These are phyloP conservation scores for Alnus rubra DNA, from an alignment of 306 rosid species.

Conservation along the genomic window DNA sequence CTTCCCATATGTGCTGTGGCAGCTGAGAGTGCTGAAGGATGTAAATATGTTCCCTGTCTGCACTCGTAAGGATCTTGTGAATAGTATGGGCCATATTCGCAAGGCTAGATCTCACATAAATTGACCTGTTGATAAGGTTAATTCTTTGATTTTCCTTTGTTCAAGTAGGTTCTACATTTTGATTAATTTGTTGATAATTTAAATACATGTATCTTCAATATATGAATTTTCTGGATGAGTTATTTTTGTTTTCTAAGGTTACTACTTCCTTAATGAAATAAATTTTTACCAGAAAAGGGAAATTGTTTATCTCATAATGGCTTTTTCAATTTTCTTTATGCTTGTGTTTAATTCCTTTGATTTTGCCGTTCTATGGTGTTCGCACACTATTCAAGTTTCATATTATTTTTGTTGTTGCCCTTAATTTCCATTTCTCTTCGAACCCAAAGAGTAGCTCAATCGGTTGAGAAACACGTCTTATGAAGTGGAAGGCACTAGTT, in stretches of 20 bases:
- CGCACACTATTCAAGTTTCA: background rate
- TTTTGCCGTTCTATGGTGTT: background rate
- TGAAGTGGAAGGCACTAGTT: too few species aligned
- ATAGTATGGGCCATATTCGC: conserved; percentile 89
- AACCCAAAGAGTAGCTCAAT: too few species aligned
- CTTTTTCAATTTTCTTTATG: background rate
- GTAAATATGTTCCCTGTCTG: conserved; percentile 81
- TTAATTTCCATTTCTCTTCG: background rate
- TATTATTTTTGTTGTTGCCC: background rate
- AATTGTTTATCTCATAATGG: background rate
- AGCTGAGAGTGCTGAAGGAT: conserved; percentile 60
- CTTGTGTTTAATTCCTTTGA: background rate
- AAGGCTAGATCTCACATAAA: conserved; percentile 77
- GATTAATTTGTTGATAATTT: conserved; percentile 2
- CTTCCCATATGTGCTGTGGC: conserved; percentile 88
- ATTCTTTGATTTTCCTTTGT: background rate
- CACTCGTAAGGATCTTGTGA: conserved; percentile 91
- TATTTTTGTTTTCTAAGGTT: background rate
- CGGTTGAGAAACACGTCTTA: too few species aligned
- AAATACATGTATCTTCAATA: background rate
- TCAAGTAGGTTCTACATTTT: conserved; percentile 1
- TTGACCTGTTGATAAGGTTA: conserved; percentile 27
- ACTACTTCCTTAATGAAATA: background rate
- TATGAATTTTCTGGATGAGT: background rate
- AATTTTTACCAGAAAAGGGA: background rate